Evolutionary conservation across 345 rosid species (phyloP).

Genomic region (Gynandropsis gynandra): DNA sequence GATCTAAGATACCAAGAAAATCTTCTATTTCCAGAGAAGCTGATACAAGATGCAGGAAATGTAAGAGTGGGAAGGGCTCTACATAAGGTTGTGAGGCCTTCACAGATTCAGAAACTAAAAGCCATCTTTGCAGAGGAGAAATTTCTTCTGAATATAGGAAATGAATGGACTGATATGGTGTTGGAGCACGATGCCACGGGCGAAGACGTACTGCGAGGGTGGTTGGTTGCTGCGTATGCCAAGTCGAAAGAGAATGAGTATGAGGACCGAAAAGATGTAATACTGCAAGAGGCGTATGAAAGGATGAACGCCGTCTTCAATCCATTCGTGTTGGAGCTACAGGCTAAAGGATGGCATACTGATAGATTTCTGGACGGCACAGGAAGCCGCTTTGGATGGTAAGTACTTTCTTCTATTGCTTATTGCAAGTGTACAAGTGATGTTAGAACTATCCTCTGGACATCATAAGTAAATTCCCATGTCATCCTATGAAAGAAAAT

Average conservation of each 20-base stretch:
- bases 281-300: conserved; percentile 53
- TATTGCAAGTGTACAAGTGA: too few relatives aligned
- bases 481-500: too few relatives aligned
- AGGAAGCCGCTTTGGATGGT: conserved; percentile 75
- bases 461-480: too few relatives aligned
- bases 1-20: conserved; percentile 72
- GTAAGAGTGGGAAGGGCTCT: conserved; percentile 73
- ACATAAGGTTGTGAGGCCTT: conserved; percentile 62
- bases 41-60: conserved; percentile 71
- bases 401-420: too few relatives aligned
- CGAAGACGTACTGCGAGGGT: conserved; percentile 90
- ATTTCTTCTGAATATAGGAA: conserved; percentile 49
- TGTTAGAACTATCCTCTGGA: too few relatives aligned
- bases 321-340: conserved; percentile 53
- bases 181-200: conserved; percentile 73
- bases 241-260: conserved; percentile 34
- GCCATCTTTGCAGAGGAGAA: conserved; percentile 63
- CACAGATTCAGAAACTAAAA: conserved; percentile 47
- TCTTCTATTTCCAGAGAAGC: conserved; percentile 70
- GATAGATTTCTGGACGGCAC: conserved; percentile 83
- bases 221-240: conserved; percentile 84
- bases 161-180: conserved; percentile 60
- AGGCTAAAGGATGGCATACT: conserved; percentile 84
- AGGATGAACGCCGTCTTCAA: conserved; percentile 52
- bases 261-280: conserved; percentile 22